Percentiles rank a stretch among this genome's conserved stretches.
phyloP scores from a whole-genome alignment of 164 flowering plant genomes.

The Vitis amurensis region DNA sequence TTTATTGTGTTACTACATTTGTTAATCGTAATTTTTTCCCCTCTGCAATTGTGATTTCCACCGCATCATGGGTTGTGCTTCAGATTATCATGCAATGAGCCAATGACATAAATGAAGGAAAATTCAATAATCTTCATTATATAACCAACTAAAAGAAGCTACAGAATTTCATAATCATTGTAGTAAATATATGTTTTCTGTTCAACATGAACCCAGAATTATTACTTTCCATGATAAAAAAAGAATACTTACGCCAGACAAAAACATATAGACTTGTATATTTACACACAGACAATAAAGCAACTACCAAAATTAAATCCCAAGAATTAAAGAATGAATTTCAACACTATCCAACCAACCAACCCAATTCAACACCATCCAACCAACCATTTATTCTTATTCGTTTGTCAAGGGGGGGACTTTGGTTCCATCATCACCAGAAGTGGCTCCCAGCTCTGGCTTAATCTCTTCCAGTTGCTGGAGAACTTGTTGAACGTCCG shows the following conservation, averaged over 20 bases:
- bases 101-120: too few relatives aligned
- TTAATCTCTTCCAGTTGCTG: conserved; percentile 77
- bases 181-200: too few relatives aligned
- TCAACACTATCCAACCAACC: neutral
- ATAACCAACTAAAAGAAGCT: too few relatives aligned
- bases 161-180: too few relatives aligned
- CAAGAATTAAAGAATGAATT: conserved; percentile 3
- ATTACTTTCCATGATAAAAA: neutral
- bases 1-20: too few relatives aligned
- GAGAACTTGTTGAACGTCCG: conserved; percentile 70
- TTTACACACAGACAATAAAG: neutral
- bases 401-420: conserved; percentile 24
- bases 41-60: too few relatives aligned
- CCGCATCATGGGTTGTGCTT: too few relatives aligned
- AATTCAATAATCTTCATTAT: too few relatives aligned
- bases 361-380: neutral
- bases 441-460: conserved; percentile 45
- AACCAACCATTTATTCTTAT: neutral
- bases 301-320: neutral
- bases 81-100: too few relatives aligned
- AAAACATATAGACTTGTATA: neutral
- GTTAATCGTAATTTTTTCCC: too few relatives aligned
- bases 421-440: conserved; percentile 30
- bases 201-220: too few relatives aligned
- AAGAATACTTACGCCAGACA: neutral